Conservation (phyloP, 805 yeast genomes). For the Metschnikowia shivogae region DNA sequence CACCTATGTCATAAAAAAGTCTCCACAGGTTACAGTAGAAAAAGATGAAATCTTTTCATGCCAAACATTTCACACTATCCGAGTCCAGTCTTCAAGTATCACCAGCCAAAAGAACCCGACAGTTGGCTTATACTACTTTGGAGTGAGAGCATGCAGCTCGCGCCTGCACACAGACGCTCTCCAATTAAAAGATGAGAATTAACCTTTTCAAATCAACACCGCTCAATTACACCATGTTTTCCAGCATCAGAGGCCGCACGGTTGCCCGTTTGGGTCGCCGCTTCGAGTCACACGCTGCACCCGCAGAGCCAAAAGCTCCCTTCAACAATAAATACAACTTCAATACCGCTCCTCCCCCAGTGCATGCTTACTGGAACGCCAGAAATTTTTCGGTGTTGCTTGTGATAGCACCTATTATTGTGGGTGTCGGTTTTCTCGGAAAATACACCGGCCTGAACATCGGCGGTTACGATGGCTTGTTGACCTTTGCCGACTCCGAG, state of each 20-base stretch:
- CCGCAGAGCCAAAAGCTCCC: slow-evolving; percentile 21
- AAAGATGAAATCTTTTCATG: too few species aligned
- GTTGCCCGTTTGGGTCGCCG: slow-evolving; percentile 24
- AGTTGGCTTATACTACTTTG: neutral
- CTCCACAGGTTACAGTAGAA: too few species aligned
- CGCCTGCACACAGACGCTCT: slow-evolving; percentile 5
- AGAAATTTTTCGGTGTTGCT: slow-evolving; percentile 34
- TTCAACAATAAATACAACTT: slow-evolving; percentile 42
- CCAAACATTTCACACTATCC: too few species aligned
- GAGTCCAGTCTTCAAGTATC: too few species aligned
- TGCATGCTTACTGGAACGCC: slow-evolving; percentile 42
- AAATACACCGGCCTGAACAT: slow-evolving; percentile 26
- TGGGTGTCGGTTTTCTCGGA: slow-evolving; percentile 33
- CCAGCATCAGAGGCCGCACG: slow-evolving; percentile 23
- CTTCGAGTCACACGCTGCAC: slow-evolving; percentile 25
- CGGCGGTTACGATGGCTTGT: slow-evolving; percentile 30
- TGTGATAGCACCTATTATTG: slow-evolving; percentile 36
- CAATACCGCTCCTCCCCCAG: slow-evolving; percentile 42
- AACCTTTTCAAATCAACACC: neutral
- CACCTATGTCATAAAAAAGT: too few species aligned
- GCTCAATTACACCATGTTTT: slow-evolving; percentile 21
- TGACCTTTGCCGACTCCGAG: slow-evolving; percentile 34
- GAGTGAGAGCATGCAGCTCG: too few species aligned
- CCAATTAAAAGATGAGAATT: slow-evolving; percentile 17
- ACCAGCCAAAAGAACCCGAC: neutral